Base-by-base conservation (phyloP, 2,329 filamentous ascomycete species). In the Penicillium sp. region DNA sequence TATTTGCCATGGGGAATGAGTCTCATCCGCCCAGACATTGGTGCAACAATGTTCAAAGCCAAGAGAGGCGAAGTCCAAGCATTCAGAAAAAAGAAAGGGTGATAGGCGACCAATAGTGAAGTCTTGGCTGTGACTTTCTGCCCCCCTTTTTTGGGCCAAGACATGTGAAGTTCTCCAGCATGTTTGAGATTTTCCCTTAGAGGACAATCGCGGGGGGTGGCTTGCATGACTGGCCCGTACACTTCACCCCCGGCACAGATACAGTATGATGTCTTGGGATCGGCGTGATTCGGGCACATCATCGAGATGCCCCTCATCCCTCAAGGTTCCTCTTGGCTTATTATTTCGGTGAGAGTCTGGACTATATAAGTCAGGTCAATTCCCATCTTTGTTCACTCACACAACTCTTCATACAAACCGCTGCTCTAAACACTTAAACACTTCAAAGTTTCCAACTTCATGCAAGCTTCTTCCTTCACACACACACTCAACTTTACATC, bases 321-420 rank as follows among this genome's bases (percentile, higher is more conserved):
- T 51, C 54, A 56, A 56, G 56, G 58, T 57, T 36, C 59, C 45
- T 63, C 60, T 54, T 50, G 42, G 52, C 52, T 50, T 40, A 54
- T 63, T 63, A 54, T 63, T 63, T 51, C 13, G 53, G 58, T 47
- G 44, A 36, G 43, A 49, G 48, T 59, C 53, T 55, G 53, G 48
- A 39, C 40, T 70, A 71, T 71, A 70, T 64, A 70, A 68, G 58
- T 58, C 57, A 57, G 57, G 50, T 52, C 52, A 56, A 58, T 54
- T 56, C 49, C 57, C 60, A n/a, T 13, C 34, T 36, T 34, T 36
- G 13, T 3, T 36, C 34, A n/a, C n/a, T 36, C 34, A 36, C 13
- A 36, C 34, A 36, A 36, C 24, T 36, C 22, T 22, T 10, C 22
- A 39, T 27, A 29, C 22, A 4, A 44, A 43, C 13, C 39, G 22